Evolutionary conservation across 805 yeast genomes (phyloP).

Genomic region (Candida nonsorbophila): DNA sequence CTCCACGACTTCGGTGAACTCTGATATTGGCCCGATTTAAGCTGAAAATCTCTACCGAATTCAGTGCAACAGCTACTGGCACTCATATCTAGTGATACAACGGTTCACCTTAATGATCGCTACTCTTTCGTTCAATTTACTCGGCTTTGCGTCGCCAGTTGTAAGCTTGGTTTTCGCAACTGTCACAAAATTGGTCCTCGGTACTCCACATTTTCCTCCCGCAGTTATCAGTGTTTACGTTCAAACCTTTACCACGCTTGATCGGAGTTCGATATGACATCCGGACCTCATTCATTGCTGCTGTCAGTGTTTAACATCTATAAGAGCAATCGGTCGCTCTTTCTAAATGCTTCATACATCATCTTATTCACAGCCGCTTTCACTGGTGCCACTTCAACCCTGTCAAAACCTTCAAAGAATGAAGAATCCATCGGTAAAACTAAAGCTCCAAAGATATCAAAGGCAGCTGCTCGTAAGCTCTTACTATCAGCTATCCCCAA

Average conservation of each 20-base stretch:
- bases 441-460: constrained; percentile 20
- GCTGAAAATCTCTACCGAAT: too few relatives aligned
- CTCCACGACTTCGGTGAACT: too few relatives aligned
- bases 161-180: background rate
- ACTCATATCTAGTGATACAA: too few relatives aligned
- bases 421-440: constrained; percentile 9
- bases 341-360: constrained; percentile 37
- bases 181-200: background rate
- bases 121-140: background rate
- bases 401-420: constrained; percentile 4
- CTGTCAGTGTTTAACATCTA: constrained; percentile 26
- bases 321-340: constrained; percentile 33
- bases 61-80: too few relatives aligned
- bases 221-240: too few relatives aligned
- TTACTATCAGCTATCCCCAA: constrained; percentile 31
- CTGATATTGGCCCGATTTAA: too few relatives aligned
- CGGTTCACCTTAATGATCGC: background rate
- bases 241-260: too few relatives aligned
- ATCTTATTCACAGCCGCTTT: constrained; percentile 38
- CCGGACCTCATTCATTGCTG: constrained; percentile 13
- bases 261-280: background rate
- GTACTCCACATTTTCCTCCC: background rate
- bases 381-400: constrained; percentile 33
- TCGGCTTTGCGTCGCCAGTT: background rate
- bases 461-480: constrained; percentile 24